phyloP scores from a whole-genome alignment of 768 basidiomycete genomes.

The Agaricus subrufescens region DNA sequence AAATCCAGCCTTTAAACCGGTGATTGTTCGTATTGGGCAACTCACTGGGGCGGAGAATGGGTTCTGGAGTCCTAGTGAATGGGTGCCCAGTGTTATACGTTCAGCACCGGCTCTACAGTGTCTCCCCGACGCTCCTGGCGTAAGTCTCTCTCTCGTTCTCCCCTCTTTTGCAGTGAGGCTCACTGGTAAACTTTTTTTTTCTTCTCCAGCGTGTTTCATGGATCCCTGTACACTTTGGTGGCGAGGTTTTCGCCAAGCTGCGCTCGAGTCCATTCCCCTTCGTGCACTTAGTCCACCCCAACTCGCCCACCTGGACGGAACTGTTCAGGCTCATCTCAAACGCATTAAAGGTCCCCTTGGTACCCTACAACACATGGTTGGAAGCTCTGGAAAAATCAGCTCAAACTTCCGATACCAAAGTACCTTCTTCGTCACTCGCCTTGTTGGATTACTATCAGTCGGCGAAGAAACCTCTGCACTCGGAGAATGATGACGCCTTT shows the following conservation, averaged over 20 bases:
- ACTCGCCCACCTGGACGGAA: constrained; percentile 18
- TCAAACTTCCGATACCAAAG: neutral
- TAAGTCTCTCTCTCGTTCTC: constrained; percentile 14
- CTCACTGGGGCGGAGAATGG: constrained; percentile 38
- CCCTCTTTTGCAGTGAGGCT: neutral
- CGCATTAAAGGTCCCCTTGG: constrained; percentile 21
- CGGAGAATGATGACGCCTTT: constrained; percentile 17
- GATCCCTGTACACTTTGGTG: constrained; percentile 27
- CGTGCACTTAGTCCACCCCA: constrained; percentile 24
- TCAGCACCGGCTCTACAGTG: constrained; percentile 22
- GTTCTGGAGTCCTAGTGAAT: constrained; percentile 37
- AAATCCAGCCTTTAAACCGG: constrained; percentile 20
- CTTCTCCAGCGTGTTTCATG: constrained; percentile 18
- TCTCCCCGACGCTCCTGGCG: constrained; percentile 27
- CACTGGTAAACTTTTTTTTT: neutral
- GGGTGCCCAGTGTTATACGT: constrained; percentile 36
- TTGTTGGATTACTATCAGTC: constrained; percentile 25
- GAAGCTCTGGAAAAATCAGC: constrained; percentile 17
- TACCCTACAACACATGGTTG: constrained; percentile 27
- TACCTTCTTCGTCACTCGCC: constrained; percentile 20
- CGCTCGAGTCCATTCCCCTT: constrained; percentile 6
- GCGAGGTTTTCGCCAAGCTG: constrained; percentile 20
- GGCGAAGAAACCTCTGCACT: constrained; percentile 9
- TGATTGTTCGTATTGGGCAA: constrained; percentile 40
- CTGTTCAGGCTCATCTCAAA: constrained; percentile 17